phyloP scores from a whole-genome alignment of 768 basidiomycete genomes.

The Artomyces pyxidatus region DNA sequence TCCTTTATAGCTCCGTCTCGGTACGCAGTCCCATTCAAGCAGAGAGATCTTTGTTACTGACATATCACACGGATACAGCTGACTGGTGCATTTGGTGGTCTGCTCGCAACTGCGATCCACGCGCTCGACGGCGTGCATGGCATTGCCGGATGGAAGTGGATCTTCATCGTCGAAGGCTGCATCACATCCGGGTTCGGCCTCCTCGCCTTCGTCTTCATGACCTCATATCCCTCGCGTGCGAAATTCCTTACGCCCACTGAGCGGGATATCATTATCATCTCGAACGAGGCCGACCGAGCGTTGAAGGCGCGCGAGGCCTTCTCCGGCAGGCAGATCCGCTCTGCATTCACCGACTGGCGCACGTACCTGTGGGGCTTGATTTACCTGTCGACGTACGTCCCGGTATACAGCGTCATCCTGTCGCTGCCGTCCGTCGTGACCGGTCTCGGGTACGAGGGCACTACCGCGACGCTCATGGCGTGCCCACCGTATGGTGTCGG shows the following conservation, averaged over 20 bases:
- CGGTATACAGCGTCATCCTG: conserved; percentile 8
- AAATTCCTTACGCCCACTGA: conserved; percentile 21
- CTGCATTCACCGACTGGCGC: conserved; percentile 5
- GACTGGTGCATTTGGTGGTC: conserved; percentile 28
- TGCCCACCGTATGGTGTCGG: conserved; percentile 11
- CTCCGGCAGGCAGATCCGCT: conserved; percentile 12
- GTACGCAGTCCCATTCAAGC: neutral
- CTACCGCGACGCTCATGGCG: conserved; percentile 14
- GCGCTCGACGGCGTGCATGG: conserved; percentile 31
- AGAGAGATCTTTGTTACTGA: neutral
- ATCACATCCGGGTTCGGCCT: conserved; percentile 3
- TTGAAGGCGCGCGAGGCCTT: conserved; percentile 12
- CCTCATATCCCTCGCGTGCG: conserved; percentile 19
- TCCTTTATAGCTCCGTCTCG: conserved; percentile 32
- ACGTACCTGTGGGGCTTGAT: conserved; percentile 6
- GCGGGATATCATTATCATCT: conserved; percentile 6
- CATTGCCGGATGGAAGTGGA: conserved; percentile 29
- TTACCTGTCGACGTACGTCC: conserved; percentile 13
- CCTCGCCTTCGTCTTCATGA: conserved; percentile 3
- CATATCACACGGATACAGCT: conserved; percentile 11
- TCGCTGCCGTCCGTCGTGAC: conserved; percentile 1
- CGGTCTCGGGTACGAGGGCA: conserved; percentile 12
- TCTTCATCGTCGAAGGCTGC: conserved; percentile 10
- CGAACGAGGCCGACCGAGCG: conserved; percentile 17
- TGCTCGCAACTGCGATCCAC: conserved; percentile 31